These are phyloP conservation scores for Eimeria acervulina DNA, from an alignment of 169 alveolate species.

Conservation along the genomic window DNA sequence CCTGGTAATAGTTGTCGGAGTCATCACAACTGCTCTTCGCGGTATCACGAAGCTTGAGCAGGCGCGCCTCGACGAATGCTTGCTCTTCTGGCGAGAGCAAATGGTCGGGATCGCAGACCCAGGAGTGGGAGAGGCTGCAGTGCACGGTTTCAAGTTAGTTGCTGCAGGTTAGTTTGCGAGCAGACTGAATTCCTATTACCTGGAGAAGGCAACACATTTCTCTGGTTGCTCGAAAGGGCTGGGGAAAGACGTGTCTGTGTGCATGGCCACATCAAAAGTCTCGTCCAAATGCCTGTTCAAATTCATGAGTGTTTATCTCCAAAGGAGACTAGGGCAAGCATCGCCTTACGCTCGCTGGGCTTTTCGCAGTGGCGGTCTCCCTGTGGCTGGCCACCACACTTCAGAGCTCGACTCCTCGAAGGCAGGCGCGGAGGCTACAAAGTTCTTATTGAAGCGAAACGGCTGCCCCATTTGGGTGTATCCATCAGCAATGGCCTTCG, in stretches of 20 bases:
- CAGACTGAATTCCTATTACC: background rate
- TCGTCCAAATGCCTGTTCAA: slow-evolving; percentile 26
- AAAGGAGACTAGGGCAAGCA: background rate
- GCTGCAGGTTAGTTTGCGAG: background rate
- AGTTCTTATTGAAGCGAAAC: slow-evolving; percentile 71
- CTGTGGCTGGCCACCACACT: slow-evolving; percentile 82
- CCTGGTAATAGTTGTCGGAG: slow-evolving; percentile 70
- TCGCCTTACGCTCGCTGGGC: slow-evolving; percentile 59
- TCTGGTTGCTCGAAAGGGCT: slow-evolving; percentile 81
- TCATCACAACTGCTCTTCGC: slow-evolving; percentile 69
- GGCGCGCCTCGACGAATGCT: slow-evolving; percentile 74
- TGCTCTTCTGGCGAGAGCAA: slow-evolving; percentile 79
- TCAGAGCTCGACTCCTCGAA: slow-evolving; percentile 32
- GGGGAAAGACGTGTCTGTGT: slow-evolving; percentile 77
- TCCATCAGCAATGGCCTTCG: slow-evolving; percentile 76
- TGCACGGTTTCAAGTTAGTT: background rate
- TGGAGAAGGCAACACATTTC: slow-evolving; percentile 78
- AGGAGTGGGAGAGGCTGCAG: slow-evolving; percentile 77
- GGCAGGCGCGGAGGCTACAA: slow-evolving; percentile 24
- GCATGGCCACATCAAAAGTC: slow-evolving; percentile 46
- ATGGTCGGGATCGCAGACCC: slow-evolving; percentile 83
- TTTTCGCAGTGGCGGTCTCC: slow-evolving; percentile 72
- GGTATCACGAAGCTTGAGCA: slow-evolving; percentile 79
- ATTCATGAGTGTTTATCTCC: background rate
- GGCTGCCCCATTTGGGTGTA: slow-evolving; percentile 81